phyloP scores from a whole-genome alignment of 2,329 filamentous ascomycete species.

The Neonectria magnoliae region DNA sequence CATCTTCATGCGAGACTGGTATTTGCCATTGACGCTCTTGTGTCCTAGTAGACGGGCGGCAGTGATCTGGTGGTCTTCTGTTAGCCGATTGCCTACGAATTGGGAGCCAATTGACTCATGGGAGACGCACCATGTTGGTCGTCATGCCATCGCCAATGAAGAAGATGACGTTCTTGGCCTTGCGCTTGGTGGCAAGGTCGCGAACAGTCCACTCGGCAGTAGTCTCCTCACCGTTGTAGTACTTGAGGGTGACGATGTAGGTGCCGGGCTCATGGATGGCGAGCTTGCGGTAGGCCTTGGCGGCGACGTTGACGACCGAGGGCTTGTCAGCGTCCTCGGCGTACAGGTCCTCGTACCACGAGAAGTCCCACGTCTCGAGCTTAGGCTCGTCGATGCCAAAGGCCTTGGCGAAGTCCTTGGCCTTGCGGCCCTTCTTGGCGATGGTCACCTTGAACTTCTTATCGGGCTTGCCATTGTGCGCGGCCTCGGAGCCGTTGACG shows the following conservation, averaged over 20 bases:
- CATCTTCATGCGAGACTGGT: slow-evolving; percentile 78
- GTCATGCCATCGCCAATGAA: slow-evolving; percentile 83
- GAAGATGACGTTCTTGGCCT: slow-evolving; percentile 85
- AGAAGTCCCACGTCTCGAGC: slow-evolving; percentile 83
- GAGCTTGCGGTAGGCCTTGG: slow-evolving; percentile 81
- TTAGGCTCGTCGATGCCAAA: slow-evolving; percentile 76
- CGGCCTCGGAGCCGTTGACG: slow-evolving; percentile 83
- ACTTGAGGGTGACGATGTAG: slow-evolving; percentile 79
- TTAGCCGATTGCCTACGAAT: slow-evolving; percentile 15
- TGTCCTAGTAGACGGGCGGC: slow-evolving; percentile 84
- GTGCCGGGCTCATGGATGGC: slow-evolving; percentile 81
- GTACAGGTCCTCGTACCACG: slow-evolving; percentile 87
- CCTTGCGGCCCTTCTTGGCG: slow-evolving; percentile 66
- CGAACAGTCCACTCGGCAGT: slow-evolving; percentile 81
- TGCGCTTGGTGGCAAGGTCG: slow-evolving; percentile 73
- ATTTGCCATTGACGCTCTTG: slow-evolving; percentile 85
- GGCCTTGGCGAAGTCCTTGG: slow-evolving; percentile 69
- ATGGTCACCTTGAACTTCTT: slow-evolving; percentile 81
- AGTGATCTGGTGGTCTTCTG: slow-evolving; percentile 60
- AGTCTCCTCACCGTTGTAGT: slow-evolving; percentile 78
- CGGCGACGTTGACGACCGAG: slow-evolving; percentile 80
- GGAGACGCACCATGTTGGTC: slow-evolving; percentile 70
- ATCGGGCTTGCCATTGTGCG: slow-evolving; percentile 73
- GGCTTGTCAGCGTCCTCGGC: slow-evolving; percentile 75
- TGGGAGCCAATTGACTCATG: not conserved